A percentile compares a stretch with the other conserved stretches of the same genome.
Conservation (phyloP, 1,284 basidiomycete genomes). For the Rhodotorula sp. region DNA sequence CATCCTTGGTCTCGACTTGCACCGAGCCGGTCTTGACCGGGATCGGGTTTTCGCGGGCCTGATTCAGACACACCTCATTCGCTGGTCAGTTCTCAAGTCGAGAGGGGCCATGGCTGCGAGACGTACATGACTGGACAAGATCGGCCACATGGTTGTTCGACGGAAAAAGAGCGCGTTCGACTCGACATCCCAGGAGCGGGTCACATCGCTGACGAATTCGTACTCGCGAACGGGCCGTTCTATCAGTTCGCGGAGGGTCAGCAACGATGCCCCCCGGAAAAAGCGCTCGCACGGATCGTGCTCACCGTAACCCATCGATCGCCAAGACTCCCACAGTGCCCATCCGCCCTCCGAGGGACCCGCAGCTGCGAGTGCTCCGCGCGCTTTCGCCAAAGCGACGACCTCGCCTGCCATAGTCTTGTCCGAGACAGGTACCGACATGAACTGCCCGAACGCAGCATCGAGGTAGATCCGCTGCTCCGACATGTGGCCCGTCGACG, state of each 20-base stretch:
- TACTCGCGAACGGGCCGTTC: conserved; percentile 82
- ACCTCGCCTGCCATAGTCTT: conserved; percentile 25
- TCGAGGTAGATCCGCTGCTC: conserved; percentile 33
- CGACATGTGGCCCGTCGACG: background rate
- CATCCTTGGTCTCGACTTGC: conserved; percentile 79
- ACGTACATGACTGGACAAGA: conserved; percentile 62
- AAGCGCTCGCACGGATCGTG: background rate
- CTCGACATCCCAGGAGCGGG: conserved; percentile 76
- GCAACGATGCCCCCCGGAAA: background rate
- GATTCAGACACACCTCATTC: background rate
- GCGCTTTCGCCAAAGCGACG: conserved; percentile 18
- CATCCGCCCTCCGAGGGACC: conserved; percentile 28
- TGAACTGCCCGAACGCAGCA: background rate
- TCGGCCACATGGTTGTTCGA: conserved; percentile 61
- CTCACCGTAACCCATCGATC: conserved; percentile 28
- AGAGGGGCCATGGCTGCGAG: conserved; percentile 26
- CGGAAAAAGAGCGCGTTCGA: conserved; percentile 74
- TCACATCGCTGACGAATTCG: conserved; percentile 69
- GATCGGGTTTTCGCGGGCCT: conserved; percentile 26
- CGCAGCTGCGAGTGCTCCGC: conserved; percentile 19
- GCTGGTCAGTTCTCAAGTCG: conserved; percentile 1
- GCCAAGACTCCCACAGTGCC: conserved; percentile 36
- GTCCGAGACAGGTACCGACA: conserved; percentile 12
- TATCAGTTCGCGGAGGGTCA: conserved; percentile 50
- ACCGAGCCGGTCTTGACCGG: conserved; percentile 21